Percentiles rank a stretch among this genome's conserved stretches.
phyloP scores from a whole-genome alignment of 768 basidiomycete species.

The Agrocybe chaxingu region DNA sequence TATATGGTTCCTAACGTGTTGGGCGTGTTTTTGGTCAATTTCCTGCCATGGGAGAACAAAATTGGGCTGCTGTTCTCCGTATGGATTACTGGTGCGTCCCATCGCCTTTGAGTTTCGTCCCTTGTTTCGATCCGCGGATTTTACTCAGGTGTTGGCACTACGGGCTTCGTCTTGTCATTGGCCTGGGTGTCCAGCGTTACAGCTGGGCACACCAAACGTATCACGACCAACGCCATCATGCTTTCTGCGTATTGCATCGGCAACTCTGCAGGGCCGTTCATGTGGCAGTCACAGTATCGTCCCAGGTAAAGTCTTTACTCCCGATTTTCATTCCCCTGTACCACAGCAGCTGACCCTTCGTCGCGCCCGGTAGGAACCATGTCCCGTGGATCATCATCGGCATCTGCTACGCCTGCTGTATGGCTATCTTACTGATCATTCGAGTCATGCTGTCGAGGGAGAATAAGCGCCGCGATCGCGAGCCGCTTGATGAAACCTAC shows the following conservation, averaged over 20 bases:
- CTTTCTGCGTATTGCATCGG: constrained; percentile 64
- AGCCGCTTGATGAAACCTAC: constrained; percentile 48
- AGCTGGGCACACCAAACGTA: constrained; percentile 69
- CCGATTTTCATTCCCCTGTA: neutral
- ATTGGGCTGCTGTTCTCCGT: constrained; percentile 59
- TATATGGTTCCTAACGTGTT: constrained; percentile 66
- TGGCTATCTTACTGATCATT: constrained; percentile 42
- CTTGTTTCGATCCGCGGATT: neutral
- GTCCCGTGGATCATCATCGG: constrained; percentile 79
- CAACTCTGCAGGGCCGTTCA: constrained; percentile 70
- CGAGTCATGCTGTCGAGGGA: constrained; percentile 53
- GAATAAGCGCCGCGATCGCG: constrained; percentile 61
- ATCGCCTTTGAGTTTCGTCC: neutral
- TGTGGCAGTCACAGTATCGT: constrained; percentile 70
- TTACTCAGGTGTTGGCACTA: constrained; percentile 41
- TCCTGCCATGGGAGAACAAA: constrained; percentile 63
- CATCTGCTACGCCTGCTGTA: constrained; percentile 55
- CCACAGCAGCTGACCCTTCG: neutral
- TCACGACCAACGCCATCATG: constrained; percentile 72
- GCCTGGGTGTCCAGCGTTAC: constrained; percentile 67
- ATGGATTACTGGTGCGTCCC: constrained; percentile 46
- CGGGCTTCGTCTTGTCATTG: constrained; percentile 57
- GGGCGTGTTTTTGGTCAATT: constrained; percentile 59
- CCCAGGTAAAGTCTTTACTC: constrained; percentile 43
- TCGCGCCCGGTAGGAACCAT: constrained; percentile 45